Base-by-base conservation (phyloP, 192 early-diverging fungal genomes). In the Geosiphon pyriformis region DNA sequence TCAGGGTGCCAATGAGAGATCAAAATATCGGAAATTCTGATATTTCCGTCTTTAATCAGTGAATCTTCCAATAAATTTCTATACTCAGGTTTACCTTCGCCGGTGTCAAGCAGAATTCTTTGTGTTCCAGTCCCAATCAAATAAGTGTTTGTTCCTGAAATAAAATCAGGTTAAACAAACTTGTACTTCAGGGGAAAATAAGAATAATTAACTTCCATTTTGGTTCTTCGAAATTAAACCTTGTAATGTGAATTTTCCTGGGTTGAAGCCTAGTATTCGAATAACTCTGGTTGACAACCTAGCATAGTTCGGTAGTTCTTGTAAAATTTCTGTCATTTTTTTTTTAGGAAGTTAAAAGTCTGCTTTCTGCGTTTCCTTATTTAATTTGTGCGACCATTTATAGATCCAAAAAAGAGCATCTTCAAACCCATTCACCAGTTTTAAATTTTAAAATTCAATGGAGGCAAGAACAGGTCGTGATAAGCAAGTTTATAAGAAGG, bases 1-100 rank as follows among this genome's bases (percentile, higher is more conserved):
- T 95, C 91, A 2, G 59, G 61, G 66, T 96, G 94, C 69, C 83
- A 83, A 67, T 96, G 94, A 0, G 90, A 89, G 32, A 92, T 78
- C 20, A 96, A 70, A 31, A 92, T 78, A 57, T 85, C 72, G 23
- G 90, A 87, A 20, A 88, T 86, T 7, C 57, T 73, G 0, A 74
- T 73, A 30, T 79, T 75, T 6, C 72, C 76, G 0, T 74, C 73
- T 15, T 73, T 57, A 20, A 80, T 75, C 2, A 92, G 72, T 4
- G 81, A 78, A 0, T 52, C 20, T 7, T 2, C 1, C 3, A 94
- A 76, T 12, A 86, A 59, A 0, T 69, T 65, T 20, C 83, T 69
- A 72, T 90, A 95, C 22, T 80, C 86, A 0, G 88, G 80, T 18
- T 86, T 73, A 23, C 94, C 94, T 46, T 91, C 87, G 33, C 91